Percentiles rank a stretch among this genome's conserved stretches.
phyloP scores from a whole-genome alignment of 176 grass and related monocot species.

The Hordeum marinum region DNA sequence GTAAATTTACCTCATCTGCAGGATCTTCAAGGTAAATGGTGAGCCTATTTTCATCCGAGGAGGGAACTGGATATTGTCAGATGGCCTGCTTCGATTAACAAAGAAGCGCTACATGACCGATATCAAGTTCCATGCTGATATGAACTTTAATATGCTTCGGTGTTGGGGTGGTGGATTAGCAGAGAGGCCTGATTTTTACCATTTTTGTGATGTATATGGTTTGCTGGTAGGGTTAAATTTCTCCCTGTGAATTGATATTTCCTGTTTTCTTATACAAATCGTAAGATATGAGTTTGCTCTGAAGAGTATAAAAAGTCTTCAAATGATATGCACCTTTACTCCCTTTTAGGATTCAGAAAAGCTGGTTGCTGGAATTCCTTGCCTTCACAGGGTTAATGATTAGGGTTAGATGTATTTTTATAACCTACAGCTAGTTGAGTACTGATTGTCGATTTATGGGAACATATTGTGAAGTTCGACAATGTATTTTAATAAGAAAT shows the following conservation, averaged over 20 bases:
- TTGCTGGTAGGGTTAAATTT: conserved; percentile 58
- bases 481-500: not conserved
- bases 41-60: conserved; percentile 90
- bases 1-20: conserved; percentile 32
- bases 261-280: not conserved
- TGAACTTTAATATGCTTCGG: conserved; percentile 97
- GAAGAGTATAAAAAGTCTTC: not conserved
- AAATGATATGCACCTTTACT: not conserved
- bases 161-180: conserved; percentile 95
- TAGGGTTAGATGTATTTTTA: not conserved
- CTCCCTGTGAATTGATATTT: conserved; percentile 3
- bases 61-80: conserved; percentile 98
- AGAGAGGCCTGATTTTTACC: conserved; percentile 90
- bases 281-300: not conserved
- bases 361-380: conserved; percentile 17
- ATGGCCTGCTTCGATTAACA: conserved; percentile 82
- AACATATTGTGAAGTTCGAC: not conserved
- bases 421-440: conserved; percentile 3
- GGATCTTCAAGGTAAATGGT: conserved; percentile 94
- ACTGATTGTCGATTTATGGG: not conserved
- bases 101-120: conserved; percentile 86
- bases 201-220: conserved; percentile 88
- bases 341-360: conserved; percentile 1
- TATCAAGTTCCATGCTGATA: conserved; percentile 92
- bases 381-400: not conserved